phyloP scores from a whole-genome alignment of 2,329 filamentous ascomycete genomes.

The Chrysosporium keratinophilum region DNA sequence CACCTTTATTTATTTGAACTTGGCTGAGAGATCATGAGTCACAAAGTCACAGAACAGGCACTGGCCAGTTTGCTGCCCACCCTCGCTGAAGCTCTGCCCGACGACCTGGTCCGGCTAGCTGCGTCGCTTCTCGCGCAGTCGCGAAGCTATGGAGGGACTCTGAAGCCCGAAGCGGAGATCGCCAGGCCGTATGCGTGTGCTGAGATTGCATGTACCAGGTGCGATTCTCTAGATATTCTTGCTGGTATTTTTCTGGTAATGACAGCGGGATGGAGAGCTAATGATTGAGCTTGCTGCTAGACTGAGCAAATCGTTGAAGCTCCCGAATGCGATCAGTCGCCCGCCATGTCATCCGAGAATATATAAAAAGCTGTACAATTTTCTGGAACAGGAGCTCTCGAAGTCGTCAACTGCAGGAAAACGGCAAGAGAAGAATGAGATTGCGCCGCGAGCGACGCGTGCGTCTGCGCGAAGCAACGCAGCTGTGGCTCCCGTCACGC shows the following conservation, averaged over 20 bases:
- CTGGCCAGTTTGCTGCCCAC: slow-evolving; percentile 65
- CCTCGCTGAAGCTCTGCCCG: slow-evolving; percentile 55
- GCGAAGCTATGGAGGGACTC: slow-evolving; percentile 60
- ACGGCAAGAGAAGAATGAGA: slow-evolving; percentile 21
- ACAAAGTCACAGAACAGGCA: slow-evolving; percentile 61
- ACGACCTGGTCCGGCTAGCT: slow-evolving; percentile 60
- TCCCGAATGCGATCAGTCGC: slow-evolving; percentile 63
- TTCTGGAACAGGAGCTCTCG: slow-evolving; percentile 61
- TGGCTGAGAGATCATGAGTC: slow-evolving; percentile 46
- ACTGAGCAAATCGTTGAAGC: slow-evolving; percentile 62
- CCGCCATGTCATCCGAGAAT: slow-evolving; percentile 69
- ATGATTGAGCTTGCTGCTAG: slow-evolving; percentile 34
- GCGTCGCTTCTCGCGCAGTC: slow-evolving; percentile 70
- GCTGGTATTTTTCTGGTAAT: background rate
- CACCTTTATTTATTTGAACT: background rate
- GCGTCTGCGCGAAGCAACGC: slow-evolving; percentile 15
- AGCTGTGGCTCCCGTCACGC: background rate
- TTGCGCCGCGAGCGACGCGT: slow-evolving; percentile 18
- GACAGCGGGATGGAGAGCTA: background rate
- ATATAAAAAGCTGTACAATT: slow-evolving; percentile 74
- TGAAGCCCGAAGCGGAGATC: slow-evolving; percentile 80
- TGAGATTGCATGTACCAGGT: slow-evolving; percentile 83
- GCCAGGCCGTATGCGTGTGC: slow-evolving; percentile 76
- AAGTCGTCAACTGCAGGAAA: slow-evolving; percentile 28
- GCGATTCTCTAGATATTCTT: slow-evolving; percentile 16